Percentiles rank a stretch among this genome's conserved stretches.
Evolutionary conservation across 2,329 filamentous ascomycete genomes (phyloP).

Genomic region (Diaporthe caulivora): DNA sequence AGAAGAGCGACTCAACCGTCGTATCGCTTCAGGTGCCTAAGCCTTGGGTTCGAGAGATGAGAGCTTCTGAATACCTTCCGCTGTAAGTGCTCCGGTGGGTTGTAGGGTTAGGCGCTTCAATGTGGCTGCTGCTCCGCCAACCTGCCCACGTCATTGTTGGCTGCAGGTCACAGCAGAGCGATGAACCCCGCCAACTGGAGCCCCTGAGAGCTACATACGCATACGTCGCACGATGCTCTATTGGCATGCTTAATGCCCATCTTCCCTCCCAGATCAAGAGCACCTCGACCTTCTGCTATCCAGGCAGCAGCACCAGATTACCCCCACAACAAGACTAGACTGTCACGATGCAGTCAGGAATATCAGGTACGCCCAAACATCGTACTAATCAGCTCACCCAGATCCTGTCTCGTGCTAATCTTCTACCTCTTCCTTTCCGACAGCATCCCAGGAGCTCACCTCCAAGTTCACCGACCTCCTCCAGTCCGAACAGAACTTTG

Average conservation of each 20-base stretch:
- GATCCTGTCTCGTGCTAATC: background rate
- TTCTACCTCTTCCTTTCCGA: background rate
- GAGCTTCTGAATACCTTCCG: background rate
- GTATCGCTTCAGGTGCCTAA: background rate
- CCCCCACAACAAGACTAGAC: background rate
- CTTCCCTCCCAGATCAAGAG: background rate
- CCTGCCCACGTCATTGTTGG: constrained; percentile 20
- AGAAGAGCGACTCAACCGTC: background rate
- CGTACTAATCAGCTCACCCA: too few species aligned
- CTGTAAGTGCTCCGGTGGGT: too few species aligned
- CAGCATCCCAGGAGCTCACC: constrained; percentile 83
- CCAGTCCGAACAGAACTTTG: constrained; percentile 71
- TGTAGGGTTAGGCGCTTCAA: constrained; percentile 20
- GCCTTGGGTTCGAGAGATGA: background rate
- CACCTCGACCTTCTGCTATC: background rate
- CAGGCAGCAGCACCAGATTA: constrained; percentile 2
- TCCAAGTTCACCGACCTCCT: constrained; percentile 79
- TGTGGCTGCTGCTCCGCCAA: constrained; percentile 12
- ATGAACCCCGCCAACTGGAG: constrained; percentile 20
- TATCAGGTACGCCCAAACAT: constrained; percentile 34
- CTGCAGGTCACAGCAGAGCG: constrained; percentile 4
- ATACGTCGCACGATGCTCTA: constrained; percentile 27
- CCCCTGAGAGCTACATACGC: constrained; percentile 27
- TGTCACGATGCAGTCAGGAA: constrained; percentile 40
- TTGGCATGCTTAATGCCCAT: background rate